A percentile compares a stretch with the other conserved stretches of the same genome.
These are phyloP conservation scores for Pleurotus pulmonarius DNA, from an alignment of 768 basidiomycete genomes.

Conservation along the genomic window DNA sequence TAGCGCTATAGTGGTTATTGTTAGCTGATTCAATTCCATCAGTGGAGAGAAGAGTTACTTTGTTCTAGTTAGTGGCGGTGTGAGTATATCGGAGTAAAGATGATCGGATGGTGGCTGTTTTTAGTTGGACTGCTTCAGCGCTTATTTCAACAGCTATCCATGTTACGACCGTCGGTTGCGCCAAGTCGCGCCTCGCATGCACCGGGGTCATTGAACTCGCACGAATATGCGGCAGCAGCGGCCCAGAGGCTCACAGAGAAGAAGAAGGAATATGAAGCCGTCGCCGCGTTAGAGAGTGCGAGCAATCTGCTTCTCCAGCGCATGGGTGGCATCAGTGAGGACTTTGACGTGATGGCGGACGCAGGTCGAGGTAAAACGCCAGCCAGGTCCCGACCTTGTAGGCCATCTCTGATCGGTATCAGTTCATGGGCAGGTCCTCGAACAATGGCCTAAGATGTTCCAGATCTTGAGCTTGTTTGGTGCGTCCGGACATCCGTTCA, in stretches of 20 bases:
- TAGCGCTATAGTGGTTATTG: too few relatives aligned
- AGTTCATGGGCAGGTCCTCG: constrained; percentile 77
- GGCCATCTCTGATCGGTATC: constrained; percentile 3
- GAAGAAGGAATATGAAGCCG: constrained; percentile 79
- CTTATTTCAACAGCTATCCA: neutral
- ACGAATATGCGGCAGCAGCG: constrained; percentile 44
- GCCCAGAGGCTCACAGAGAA: constrained; percentile 63
- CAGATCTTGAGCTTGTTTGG: constrained; percentile 67
- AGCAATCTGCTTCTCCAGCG: constrained; percentile 62
- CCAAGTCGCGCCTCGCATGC: constrained; percentile 49
- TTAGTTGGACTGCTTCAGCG: too few relatives aligned
- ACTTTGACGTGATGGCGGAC: constrained; percentile 75
- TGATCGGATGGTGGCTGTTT: too few relatives aligned
- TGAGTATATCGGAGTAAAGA: too few relatives aligned
- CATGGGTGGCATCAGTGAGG: constrained; percentile 64
- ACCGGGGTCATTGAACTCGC: constrained; percentile 26
- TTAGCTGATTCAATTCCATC: too few relatives aligned
- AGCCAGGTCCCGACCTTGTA: constrained; percentile 1
- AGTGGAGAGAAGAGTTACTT: too few relatives aligned
- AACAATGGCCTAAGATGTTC: constrained; percentile 84
- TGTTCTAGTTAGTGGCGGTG: too few relatives aligned
- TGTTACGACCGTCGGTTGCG: constrained; percentile 56
- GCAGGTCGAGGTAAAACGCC: constrained; percentile 56
- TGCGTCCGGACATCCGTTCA: constrained; percentile 35
- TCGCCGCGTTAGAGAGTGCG: constrained; percentile 65